Base-by-base conservation (phyloP, 2,329 filamentous ascomycete genomes). In the Botrytis cinerea region DNA sequence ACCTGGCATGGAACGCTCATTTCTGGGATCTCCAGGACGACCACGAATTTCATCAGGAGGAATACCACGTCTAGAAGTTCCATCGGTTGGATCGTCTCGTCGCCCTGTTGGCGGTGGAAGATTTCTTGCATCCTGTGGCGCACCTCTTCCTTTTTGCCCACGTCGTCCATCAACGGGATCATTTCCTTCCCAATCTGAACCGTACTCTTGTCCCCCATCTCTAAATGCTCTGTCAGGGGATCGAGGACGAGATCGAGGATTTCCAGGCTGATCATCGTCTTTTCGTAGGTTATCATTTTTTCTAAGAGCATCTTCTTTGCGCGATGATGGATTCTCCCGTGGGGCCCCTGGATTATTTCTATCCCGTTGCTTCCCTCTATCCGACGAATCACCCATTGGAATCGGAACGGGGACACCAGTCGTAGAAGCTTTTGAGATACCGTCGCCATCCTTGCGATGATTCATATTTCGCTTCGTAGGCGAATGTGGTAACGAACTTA, bases 391-490 rank as follows among this genome's bases (percentile, higher is more conserved):
- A 1, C 22, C 59, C 8, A n/a, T 25, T 16, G 60, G 35, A 62
- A 40, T 18, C 1, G 61, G 38, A 63, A n/a, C 25, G 2, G 38
- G 61, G 18, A 43, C 38, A 12, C 16, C 61, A 28, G 61, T 43
- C 45, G 8, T 63, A 28, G 60, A 63, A 2, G 25, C 1, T 28
- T 63, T 63, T 20, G 40, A n/a, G n/a, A 63, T n/a, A 63, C 18
- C 61, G 25, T 45, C 61, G 38, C 61, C 38, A 28, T 45, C 61
- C 16, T 38, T 40, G 2, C 61, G 61, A 63, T 63, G 38, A 45
- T 66, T 66, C 25, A 66, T 22, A 66, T 66, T 32, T 16, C 63
- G 40, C 32, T 43, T 66, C 3, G 63, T 66, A 25, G 63, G 63
- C 22, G 63, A 66, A 63, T 63, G 38, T 12, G 61, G 61, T 20